Conservation (phyloP, 1,284 basidiomycete species). For the Tranzscheliella williamsii region DNA sequence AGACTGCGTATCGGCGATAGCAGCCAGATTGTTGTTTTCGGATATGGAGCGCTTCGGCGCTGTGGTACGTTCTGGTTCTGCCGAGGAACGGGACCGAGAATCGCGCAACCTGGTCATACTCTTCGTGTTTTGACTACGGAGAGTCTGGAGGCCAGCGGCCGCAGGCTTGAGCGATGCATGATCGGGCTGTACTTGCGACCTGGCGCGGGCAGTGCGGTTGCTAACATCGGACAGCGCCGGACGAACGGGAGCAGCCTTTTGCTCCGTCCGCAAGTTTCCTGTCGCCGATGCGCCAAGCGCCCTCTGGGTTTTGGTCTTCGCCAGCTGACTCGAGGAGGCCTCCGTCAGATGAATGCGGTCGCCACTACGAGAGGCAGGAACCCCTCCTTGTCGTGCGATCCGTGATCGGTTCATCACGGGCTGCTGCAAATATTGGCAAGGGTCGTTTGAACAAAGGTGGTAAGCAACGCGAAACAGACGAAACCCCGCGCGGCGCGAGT, state of each 20-base stretch:
- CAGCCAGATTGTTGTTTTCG: background rate
- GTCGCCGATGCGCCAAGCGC: background rate
- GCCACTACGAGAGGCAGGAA: constrained; percentile 36
- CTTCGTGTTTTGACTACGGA: constrained; percentile 1
- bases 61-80: background rate
- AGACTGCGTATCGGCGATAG: background rate
- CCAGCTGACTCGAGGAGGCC: constrained; percentile 1
- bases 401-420: background rate
- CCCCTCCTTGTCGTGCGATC: constrained; percentile 2
- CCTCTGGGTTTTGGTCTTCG: background rate
- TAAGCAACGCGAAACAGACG: no score
- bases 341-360: constrained; percentile 37
- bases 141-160: background rate
- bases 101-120: background rate
- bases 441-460: no score
- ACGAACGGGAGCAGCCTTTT: constrained; percentile 1
- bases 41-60: constrained; percentile 1
- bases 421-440: background rate
- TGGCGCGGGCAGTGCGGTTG: constrained; percentile 6
- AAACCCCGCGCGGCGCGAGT: no score
- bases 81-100: background rate
- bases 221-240: constrained; percentile 37
- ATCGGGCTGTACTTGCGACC: background rate
- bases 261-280: background rate
- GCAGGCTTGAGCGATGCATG: background rate